Percentiles rank a stretch among this genome's conserved stretches.
Evolutionary conservation across 2,329 filamentous ascomycete species (phyloP).

Genomic region (Capronia coronata): DNA sequence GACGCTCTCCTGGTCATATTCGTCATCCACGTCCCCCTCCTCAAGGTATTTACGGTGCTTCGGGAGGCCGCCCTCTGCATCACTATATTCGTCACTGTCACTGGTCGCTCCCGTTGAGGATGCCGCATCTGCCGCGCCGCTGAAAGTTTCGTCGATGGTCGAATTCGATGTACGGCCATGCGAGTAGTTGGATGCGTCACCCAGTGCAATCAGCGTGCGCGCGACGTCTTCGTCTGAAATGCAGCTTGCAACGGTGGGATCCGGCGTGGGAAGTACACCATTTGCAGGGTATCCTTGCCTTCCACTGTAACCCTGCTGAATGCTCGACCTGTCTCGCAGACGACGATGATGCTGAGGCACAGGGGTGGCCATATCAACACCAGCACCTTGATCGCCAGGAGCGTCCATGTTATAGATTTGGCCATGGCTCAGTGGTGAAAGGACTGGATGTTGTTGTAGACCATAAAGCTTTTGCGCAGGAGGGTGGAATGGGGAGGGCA

Average conservation of each 20-base stretch:
- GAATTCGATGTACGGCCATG: slow-evolving; percentile 90
- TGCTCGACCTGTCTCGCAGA: slow-evolving; percentile 51
- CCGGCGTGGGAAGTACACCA: slow-evolving; percentile 79
- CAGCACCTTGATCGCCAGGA: slow-evolving; percentile 11
- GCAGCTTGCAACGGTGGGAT: slow-evolving; percentile 93
- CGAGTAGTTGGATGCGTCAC: slow-evolving; percentile 87
- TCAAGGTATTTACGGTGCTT: slow-evolving; percentile 46
- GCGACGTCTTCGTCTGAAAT: slow-evolving; percentile 98
- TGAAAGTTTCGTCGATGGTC: slow-evolving; percentile 87
- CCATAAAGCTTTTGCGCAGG: slow-evolving; percentile 73
- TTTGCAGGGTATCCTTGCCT: slow-evolving; percentile 43
- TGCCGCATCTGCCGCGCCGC: slow-evolving; percentile 75
- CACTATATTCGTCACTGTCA: slow-evolving; percentile 59
- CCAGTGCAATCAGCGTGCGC: slow-evolving; percentile 90
- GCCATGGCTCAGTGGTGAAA: slow-evolving; percentile 74
- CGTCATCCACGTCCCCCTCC: slow-evolving; percentile 51
- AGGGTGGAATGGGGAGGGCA: slow-evolving; percentile 65
- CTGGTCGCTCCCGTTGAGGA: slow-evolving; percentile 82
- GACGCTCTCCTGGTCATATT: slow-evolving; percentile 47
- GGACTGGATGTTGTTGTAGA: slow-evolving; percentile 48
- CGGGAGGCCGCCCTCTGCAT: slow-evolving; percentile 52
- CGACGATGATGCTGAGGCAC: slow-evolving; percentile 54
- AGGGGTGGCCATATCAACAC: slow-evolving; percentile 26
- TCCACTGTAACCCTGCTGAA: slow-evolving; percentile 36
- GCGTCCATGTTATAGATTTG: slow-evolving; percentile 42